These are phyloP conservation scores for Colletotrichum agaves DNA, from an alignment of 2,329 filamentous ascomycete genomes.

Conservation along the genomic window DNA sequence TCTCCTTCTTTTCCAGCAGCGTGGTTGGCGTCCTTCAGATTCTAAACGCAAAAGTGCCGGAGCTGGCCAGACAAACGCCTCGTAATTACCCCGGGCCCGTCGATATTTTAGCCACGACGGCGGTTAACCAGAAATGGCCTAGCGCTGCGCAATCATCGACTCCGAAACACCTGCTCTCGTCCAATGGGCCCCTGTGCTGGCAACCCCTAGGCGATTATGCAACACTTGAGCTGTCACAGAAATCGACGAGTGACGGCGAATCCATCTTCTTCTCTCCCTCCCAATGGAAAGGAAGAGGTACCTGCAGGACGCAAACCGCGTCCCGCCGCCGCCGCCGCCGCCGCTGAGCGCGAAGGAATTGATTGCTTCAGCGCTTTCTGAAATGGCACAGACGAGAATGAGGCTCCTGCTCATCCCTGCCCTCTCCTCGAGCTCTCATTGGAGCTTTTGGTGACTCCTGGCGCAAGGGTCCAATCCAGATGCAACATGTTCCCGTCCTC, in stretches of 20 bases:
- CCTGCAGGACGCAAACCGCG: too few species aligned
- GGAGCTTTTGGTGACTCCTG: neutral
- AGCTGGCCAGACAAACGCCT: neutral
- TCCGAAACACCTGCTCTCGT: slow-evolving; percentile 26
- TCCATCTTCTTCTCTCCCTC: slow-evolving; percentile 10
- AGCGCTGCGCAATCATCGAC: slow-evolving; percentile 4
- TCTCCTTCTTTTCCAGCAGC: too few species aligned
- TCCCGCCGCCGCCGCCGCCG: too few species aligned
- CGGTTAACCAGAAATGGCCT: neutral
- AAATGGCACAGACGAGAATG: slow-evolving; percentile 7
- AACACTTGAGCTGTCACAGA: slow-evolving; percentile 35
- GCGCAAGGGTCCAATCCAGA: slow-evolving; percentile 26
- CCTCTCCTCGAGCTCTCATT: neutral
- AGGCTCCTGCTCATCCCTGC: slow-evolving; percentile 6
- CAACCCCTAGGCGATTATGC: slow-evolving; percentile 20
- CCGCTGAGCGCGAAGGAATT: too few species aligned
- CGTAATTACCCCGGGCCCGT: neutral
- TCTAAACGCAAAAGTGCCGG: neutral
- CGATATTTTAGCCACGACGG: neutral
- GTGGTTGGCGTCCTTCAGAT: neutral
- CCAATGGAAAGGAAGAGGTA: neutral
- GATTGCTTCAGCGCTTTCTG: too few species aligned
- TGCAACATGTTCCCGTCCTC: slow-evolving; percentile 6
- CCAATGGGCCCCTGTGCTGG: slow-evolving; percentile 16
- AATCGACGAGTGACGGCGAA: slow-evolving; percentile 21